phyloP scores from a whole-genome alignment of 106 monocot genomes.

The Cymbidium sinense region DNA sequence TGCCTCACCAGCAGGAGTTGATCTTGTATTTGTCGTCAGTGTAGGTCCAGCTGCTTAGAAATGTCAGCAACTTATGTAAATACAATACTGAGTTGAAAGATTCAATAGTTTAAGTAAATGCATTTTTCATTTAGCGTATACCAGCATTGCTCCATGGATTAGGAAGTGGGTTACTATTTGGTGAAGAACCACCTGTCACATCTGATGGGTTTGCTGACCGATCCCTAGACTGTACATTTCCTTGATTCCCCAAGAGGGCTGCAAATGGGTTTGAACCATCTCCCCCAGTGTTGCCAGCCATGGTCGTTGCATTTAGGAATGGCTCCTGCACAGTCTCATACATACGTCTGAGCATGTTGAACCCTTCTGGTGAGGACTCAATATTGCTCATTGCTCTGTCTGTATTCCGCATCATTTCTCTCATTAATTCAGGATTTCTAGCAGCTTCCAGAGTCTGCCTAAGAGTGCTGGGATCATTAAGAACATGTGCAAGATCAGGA shows the following conservation, averaged over 20 bases:
- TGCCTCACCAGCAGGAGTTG: conserved; percentile 31
- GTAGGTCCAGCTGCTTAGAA: conserved; percentile 32
- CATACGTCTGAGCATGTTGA: conserved; percentile 97
- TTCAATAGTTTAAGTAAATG: neutral
- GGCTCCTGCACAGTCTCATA: conserved; percentile 98
- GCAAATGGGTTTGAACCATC: conserved; percentile 71
- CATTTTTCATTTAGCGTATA: conserved; percentile 11
- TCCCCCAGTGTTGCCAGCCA: conserved; percentile 54
- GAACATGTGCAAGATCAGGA: conserved; percentile 91
- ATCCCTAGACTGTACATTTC: conserved; percentile 28
- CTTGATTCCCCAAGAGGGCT: conserved; percentile 66
- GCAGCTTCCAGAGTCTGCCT: conserved; percentile 88
- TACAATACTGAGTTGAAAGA: neutral
- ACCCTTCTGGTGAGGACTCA: conserved; percentile 95
- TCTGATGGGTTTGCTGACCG: conserved; percentile 38
- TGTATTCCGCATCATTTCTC: conserved; percentile 98
- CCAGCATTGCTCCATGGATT: conserved; percentile 82
- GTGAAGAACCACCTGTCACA: neutral
- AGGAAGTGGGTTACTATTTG: conserved; percentile 66
- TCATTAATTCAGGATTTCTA: conserved; percentile 97
- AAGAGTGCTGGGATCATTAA: conserved; percentile 87
- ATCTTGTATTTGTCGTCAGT: conserved; percentile 35
- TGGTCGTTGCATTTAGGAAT: conserved; percentile 92
- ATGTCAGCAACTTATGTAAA: neutral
- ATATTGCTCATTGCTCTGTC: conserved; percentile 99